A percentile compares a stretch with the other conserved stretches of the same genome.
phyloP scores from a whole-genome alignment of 1,139 yeast species.

The Spathaspora sp. region DNA sequence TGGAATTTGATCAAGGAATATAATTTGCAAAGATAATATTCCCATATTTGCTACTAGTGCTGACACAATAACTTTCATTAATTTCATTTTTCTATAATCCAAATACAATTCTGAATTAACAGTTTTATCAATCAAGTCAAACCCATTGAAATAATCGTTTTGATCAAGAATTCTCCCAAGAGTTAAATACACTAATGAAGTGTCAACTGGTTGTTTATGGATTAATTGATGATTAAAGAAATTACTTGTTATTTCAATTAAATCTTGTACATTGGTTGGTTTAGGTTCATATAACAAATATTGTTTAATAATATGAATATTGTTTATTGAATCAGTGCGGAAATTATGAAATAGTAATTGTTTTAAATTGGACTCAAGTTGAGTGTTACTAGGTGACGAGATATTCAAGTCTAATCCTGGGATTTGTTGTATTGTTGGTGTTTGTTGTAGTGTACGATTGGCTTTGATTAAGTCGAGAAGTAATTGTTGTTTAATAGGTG shows the following conservation, averaged over 20 bases:
- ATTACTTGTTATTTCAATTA: constrained; percentile 15
- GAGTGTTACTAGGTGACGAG: constrained; percentile 12
- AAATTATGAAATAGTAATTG: constrained; percentile 12
- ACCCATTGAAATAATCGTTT: constrained; percentile 36
- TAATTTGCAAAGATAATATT: constrained; percentile 4
- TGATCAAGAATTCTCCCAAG: constrained; percentile 23
- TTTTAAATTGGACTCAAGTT: constrained; percentile 21
- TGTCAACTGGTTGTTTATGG: constrained; percentile 3
- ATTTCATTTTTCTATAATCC: constrained; percentile 1
- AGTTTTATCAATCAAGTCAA: constrained; percentile 31
- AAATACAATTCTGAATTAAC: constrained; percentile 15
- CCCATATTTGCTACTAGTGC: not conserved
- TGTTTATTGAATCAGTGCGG: constrained; percentile 9
- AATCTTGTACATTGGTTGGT: constrained; percentile 19
- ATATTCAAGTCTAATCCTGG: not conserved
- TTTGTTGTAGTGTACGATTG: constrained; percentile 20
- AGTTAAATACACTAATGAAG: constrained; percentile 10
- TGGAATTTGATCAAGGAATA: constrained; percentile 15
- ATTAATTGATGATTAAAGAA: constrained; percentile 11
- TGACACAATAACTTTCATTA: not conserved
- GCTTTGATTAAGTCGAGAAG: constrained; percentile 27
- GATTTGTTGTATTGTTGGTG: not conserved
- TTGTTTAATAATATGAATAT: constrained; percentile 14
- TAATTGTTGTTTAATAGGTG: constrained; percentile 8
- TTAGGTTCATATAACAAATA: constrained; percentile 25